Evolutionary conservation across 1,139 yeast genomes (phyloP).

Genomic region (Meyerozyma athensensis): DNA sequence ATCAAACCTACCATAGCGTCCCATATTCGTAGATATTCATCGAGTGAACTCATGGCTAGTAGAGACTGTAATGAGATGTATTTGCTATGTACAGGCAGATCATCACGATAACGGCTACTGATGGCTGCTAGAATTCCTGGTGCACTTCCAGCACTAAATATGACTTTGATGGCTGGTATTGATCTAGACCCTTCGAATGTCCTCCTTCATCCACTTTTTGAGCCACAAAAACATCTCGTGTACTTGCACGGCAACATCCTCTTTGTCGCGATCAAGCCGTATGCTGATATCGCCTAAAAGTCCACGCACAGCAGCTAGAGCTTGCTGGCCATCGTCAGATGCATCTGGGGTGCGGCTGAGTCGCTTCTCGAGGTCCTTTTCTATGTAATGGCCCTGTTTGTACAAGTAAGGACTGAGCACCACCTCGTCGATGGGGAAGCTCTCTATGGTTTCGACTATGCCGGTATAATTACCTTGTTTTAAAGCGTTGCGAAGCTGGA

Average conservation of each 20-base stretch:
- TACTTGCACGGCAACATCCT: slow-evolving; percentile 18
- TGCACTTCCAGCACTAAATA: too few species aligned
- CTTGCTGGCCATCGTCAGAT: slow-evolving; percentile 4
- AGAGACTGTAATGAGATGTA: not conserved
- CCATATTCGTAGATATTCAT: slow-evolving; percentile 11
- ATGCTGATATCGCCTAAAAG: slow-evolving; percentile 32
- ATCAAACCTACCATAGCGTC: slow-evolving; percentile 13
- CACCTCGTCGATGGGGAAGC: slow-evolving; percentile 28
- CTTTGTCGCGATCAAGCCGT: slow-evolving; percentile 27
- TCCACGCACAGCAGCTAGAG: slow-evolving; percentile 20
- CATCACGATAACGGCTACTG: too few species aligned
- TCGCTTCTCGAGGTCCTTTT: slow-evolving; percentile 18
- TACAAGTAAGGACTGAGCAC: slow-evolving; percentile 33
- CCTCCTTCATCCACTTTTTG: slow-evolving; percentile 21
- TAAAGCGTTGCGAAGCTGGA: slow-evolving; percentile 21
- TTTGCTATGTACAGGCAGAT: slow-evolving; percentile 8
- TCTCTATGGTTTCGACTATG: slow-evolving; percentile 19
- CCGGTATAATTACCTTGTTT: slow-evolving; percentile 16
- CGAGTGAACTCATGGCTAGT: not conserved
- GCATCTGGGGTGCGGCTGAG: slow-evolving; percentile 6
- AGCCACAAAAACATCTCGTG: slow-evolving; percentile 22
- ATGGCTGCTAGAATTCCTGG: not conserved
- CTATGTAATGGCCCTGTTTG: slow-evolving; percentile 29
- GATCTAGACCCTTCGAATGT: not conserved
- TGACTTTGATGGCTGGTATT: not conserved